Base-by-base conservation (phyloP, 768 basidiomycete genomes). In the Daedaleopsis nitida region DNA sequence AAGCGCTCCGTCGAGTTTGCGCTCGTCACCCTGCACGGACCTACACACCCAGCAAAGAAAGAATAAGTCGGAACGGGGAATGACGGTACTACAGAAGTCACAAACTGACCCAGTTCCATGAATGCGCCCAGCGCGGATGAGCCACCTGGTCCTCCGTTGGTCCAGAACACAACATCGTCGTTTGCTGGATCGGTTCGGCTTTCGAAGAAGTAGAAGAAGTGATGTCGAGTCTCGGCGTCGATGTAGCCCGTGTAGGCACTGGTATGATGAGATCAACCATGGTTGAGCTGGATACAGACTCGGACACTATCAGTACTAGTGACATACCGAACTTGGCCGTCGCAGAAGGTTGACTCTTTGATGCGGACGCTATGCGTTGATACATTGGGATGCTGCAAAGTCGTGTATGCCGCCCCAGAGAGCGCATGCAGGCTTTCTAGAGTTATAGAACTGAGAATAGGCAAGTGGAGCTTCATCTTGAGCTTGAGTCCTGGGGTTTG, bases 171-270 rank as follows among this genome's bases (percentile, higher is more conserved):
- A 37, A 73, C 68, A 55, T 72, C 69, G 48, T 73, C 73, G 6
- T 21, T 69, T 35, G 66, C 69, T 0, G 75, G 76, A 37, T 75
- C 65, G 13, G 67, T 68, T 42, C 81, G 63, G 23, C 76, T 78
- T 64, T 82, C 81, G 64, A 83, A 82, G 72, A 83, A 83, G 70
- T 77, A 78, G 73, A 80, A 80, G 64, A 73, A 74, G 11, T 74
- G 45, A 39, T 74, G 74, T 57, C 85, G 81, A 24, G 86, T 84
- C 67, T 84, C 77, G 49, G 87, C 78, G 59, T 90, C 88, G 57
- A 91, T 86, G 65, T 91, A 90, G 5, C 88, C 88, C 0, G 88
- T 87, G 69, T 87, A 89, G 0, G 81, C 75, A 11, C 44, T 3
- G 27, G 27, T 3, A 9, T 3, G 3, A 42, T 10, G 39, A 42